phyloP scores from a whole-genome alignment of 805 yeast species.

The Yueomyces sinensis region DNA sequence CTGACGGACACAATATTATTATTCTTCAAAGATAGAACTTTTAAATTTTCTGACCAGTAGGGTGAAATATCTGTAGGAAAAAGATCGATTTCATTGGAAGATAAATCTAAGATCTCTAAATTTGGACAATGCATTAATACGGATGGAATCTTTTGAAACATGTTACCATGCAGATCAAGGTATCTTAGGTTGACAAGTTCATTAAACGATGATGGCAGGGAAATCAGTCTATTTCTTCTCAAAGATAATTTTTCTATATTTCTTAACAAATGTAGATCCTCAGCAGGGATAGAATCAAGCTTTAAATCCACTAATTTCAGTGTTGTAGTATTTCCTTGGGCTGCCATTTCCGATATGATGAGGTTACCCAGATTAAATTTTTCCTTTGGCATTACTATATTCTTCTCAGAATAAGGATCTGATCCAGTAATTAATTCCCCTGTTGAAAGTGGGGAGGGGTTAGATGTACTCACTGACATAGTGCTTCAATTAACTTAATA shows the following conservation, averaged over 20 bases:
- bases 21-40: constrained; percentile 46
- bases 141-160: constrained; percentile 40
- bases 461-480: too few relatives aligned
- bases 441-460: too few relatives aligned
- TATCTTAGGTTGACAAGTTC: constrained; percentile 36
- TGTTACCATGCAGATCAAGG: constrained; percentile 54
- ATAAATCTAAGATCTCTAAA: constrained; percentile 55
- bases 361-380: too few relatives aligned
- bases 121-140: constrained; percentile 26
- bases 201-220: constrained; percentile 35
- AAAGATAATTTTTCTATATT: constrained; percentile 39
- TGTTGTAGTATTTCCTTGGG: constrained; percentile 4
- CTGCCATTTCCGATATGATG: not conserved
- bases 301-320: constrained; percentile 30
- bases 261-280: constrained; percentile 25
- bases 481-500: too few relatives aligned
- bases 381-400: too few relatives aligned
- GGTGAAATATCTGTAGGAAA: constrained; percentile 33
- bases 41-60: constrained; percentile 30
- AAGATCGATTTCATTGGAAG: constrained; percentile 37
- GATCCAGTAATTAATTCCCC: too few relatives aligned
- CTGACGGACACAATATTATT: constrained; percentile 35
- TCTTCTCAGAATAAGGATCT: too few relatives aligned
- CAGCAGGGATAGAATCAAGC: constrained; percentile 27
- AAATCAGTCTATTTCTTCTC: constrained; percentile 35